These are phyloP conservation scores for Volvox africanus DNA, from an alignment of 139 green algal species.

Conservation along the genomic window DNA sequence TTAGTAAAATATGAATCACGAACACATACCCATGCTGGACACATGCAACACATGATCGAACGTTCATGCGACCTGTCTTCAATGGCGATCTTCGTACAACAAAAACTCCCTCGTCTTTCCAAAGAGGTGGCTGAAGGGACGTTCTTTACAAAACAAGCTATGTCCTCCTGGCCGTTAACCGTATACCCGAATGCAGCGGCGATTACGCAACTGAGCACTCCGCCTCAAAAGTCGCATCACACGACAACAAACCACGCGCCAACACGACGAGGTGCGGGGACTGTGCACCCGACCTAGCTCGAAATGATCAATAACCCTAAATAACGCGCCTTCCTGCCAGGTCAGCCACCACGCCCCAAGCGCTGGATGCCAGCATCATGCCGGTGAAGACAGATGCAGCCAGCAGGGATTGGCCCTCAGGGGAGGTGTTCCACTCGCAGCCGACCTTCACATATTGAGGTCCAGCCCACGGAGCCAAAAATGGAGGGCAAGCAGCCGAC, in stretches of 20 bases:
- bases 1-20: too few species aligned
- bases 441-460: slow-evolving; percentile 41
- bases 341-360: slow-evolving; percentile 71
- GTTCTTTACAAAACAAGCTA: background rate
- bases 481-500: background rate
- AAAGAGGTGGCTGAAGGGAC: too few species aligned
- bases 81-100: too few species aligned
- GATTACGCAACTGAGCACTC: background rate
- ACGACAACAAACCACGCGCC: background rate
- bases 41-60: too few species aligned
- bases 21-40: too few species aligned
- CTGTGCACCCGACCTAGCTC: background rate
- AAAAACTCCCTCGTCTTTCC: too few species aligned
- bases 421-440: slow-evolving; percentile 76
- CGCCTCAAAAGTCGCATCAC: background rate
- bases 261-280: background rate
- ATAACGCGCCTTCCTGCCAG: slow-evolving; percentile 22
- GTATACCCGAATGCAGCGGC: background rate
- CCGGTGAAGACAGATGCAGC: slow-evolving; percentile 79
- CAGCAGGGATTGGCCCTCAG: slow-evolving; percentile 67
- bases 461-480: background rate
- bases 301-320: too few species aligned
- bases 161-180: background rate
- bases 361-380: slow-evolving; percentile 82
- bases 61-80: too few species aligned